Percentiles rank a stretch among this genome's conserved stretches.
Conservation (phyloP, 345 rosid genomes). For the Litchi chinensis region DNA sequence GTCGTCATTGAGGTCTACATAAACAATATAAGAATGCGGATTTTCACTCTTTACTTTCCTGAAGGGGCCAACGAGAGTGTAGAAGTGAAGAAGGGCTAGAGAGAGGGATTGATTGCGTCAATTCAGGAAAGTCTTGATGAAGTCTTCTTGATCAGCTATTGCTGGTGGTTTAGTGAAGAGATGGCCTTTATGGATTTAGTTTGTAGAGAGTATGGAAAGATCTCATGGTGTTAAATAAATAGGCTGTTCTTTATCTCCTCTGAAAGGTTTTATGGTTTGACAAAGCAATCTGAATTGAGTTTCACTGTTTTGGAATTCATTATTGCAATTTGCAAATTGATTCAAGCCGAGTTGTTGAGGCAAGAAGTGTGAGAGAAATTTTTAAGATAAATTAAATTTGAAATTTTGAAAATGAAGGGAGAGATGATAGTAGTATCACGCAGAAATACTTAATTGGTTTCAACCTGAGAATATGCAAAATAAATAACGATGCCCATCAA, state of each 20-base stretch:
- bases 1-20: constrained; percentile 30
- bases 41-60: constrained; percentile 25
- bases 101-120: constrained; percentile 49
- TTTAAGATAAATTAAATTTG: too few relatives aligned
- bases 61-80: constrained; percentile 74
- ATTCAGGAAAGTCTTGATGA: constrained; percentile 35
- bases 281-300: constrained; percentile 48
- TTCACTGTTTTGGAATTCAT: constrained; percentile 34
- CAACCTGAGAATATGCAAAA: constrained; percentile 59
- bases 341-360: too few relatives aligned
- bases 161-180: constrained; percentile 53
- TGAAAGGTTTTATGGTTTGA: constrained; percentile 40
- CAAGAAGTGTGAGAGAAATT: too few relatives aligned
- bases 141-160: constrained; percentile 17
- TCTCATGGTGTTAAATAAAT: constrained; percentile 63
- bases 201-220: constrained; percentile 56
- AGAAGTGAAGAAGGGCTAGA: constrained; percentile 30
- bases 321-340: too few relatives aligned
- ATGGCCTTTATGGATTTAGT: constrained; percentile 65
- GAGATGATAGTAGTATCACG: constrained; percentile 84
- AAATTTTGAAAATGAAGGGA: constrained; percentile 42
- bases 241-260: constrained; percentile 48
- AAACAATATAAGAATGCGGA: constrained; percentile 37
- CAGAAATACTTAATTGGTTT: constrained; percentile 79
- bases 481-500: background rate